Conservation (phyloP, 495 filamentous ascomycete genomes). For the Beverwykella pulmonaria region DNA sequence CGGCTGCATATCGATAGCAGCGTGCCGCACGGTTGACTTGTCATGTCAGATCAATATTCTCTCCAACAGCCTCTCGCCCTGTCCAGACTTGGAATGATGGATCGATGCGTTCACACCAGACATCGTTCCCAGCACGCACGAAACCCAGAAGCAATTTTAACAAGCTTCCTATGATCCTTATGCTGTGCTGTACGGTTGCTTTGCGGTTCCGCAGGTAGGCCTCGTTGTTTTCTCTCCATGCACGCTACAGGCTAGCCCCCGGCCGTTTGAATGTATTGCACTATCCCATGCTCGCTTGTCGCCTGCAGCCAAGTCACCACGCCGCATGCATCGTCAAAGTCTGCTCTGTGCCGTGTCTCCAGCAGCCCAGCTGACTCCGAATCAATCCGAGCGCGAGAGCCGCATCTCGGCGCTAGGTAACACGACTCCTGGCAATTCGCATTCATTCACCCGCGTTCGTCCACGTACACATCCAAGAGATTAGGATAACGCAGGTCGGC, state of each 20-base stretch:
- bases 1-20: too few relatives aligned
- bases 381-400: slow-evolving; percentile 12
- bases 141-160: background rate
- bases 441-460: slow-evolving; percentile 24
- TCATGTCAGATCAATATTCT: too few relatives aligned
- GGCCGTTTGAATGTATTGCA: background rate
- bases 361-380: background rate
- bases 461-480: slow-evolving; percentile 56
- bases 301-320: slow-evolving; percentile 11
- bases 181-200: too few relatives aligned
- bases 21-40: too few relatives aligned
- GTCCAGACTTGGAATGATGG: background rate
- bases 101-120: background rate
- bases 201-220: too few relatives aligned
- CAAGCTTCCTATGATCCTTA: background rate
- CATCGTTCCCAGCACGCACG: background rate
- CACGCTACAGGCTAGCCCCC: background rate
- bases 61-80: too few relatives aligned
- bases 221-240: too few relatives aligned
- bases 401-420: slow-evolving; percentile 3
- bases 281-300: background rate
- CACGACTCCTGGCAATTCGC: too few relatives aligned
- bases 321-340: background rate
- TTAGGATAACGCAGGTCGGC: slow-evolving; percentile 85
- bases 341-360: background rate